phyloP scores from a whole-genome alignment of 2,329 filamentous ascomycete genomes.

The Aspergillus sp. region DNA sequence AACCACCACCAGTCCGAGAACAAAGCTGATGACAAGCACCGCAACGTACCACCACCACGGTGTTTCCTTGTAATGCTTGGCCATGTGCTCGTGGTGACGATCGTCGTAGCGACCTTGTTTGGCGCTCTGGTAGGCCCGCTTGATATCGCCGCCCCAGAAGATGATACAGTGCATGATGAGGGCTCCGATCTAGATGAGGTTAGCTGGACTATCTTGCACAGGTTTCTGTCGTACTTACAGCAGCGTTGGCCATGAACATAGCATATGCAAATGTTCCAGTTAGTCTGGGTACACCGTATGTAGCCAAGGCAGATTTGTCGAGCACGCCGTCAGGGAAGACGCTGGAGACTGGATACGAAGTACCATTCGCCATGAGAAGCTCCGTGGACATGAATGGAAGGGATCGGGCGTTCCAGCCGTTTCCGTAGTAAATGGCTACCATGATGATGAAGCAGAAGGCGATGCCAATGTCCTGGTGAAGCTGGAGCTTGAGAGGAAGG shows the following conservation, averaged over 20 bases:
- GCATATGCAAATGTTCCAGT: conserved; percentile 14
- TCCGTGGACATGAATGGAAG: conserved; percentile 33
- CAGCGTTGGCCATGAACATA: conserved; percentile 10
- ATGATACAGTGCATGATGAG: conserved; percentile 28
- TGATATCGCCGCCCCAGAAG: conserved; percentile 29
- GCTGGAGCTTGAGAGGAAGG: conserved; percentile 55
- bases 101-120: conserved; percentile 21
- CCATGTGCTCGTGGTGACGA: conserved; percentile 28
- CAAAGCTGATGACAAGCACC: conserved; percentile 48
- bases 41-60: conserved; percentile 51
- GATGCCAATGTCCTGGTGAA: conserved; percentile 51
- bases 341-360: conserved; percentile 19
- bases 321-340: conserved; percentile 28
- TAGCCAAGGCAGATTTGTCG: conserved; percentile 28
- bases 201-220: not conserved
- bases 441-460: conserved; percentile 47
- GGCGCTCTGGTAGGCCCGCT: conserved; percentile 24
- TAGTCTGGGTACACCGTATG: conserved; percentile 29
- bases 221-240: not conserved
- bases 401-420: conserved; percentile 23
- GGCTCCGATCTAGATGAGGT: conserved; percentile 30
- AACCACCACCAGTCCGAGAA: conserved; percentile 52
- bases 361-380: conserved; percentile 35
- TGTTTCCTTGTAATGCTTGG: conserved; percentile 28
- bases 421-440: conserved; percentile 28